phyloP scores from a whole-genome alignment of 2,329 filamentous ascomycete species.

The Curvularia sp. region DNA sequence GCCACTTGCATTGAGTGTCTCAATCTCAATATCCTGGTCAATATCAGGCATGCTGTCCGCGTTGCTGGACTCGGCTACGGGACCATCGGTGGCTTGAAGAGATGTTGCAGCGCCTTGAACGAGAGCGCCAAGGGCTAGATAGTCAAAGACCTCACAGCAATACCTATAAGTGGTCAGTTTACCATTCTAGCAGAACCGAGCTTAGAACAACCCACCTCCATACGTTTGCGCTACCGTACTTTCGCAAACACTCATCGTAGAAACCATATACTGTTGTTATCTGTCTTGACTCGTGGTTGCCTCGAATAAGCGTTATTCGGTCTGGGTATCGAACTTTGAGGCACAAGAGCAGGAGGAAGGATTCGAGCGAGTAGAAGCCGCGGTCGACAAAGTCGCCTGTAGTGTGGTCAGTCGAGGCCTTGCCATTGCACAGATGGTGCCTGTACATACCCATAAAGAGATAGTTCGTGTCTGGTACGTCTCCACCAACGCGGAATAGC shows the following conservation, averaged over 20 bases:
- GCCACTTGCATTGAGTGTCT: constrained; percentile 86
- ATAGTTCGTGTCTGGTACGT: constrained; percentile 95
- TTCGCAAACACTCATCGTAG: constrained; percentile 78
- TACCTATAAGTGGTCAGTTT: constrained; percentile 52
- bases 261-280: constrained; percentile 97
- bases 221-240: constrained; percentile 91
- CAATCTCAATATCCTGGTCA: constrained; percentile 84
- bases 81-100: constrained; percentile 67
- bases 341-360: constrained; percentile 91
- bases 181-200: not conserved
- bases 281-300: constrained; percentile 94
- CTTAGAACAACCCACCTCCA: constrained; percentile 62
- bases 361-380: constrained; percentile 97
- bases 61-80: constrained; percentile 58
- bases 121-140: constrained; percentile 87
- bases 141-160: constrained; percentile 98
- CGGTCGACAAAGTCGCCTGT: constrained; percentile 95
- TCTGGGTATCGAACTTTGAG: constrained; percentile 97
- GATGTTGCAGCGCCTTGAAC: constrained; percentile 81
- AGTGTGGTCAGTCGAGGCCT: constrained; percentile 4
- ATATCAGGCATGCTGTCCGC: constrained; percentile 57
- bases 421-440: not conserved
- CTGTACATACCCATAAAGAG: constrained; percentile 81
- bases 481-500: constrained; percentile 89
- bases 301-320: constrained; percentile 93